Percentiles rank a stretch among this genome's conserved stretches.
phyloP scores from a whole-genome alignment of 495 filamentous ascomycete genomes.

The Aspergillus affinis region DNA sequence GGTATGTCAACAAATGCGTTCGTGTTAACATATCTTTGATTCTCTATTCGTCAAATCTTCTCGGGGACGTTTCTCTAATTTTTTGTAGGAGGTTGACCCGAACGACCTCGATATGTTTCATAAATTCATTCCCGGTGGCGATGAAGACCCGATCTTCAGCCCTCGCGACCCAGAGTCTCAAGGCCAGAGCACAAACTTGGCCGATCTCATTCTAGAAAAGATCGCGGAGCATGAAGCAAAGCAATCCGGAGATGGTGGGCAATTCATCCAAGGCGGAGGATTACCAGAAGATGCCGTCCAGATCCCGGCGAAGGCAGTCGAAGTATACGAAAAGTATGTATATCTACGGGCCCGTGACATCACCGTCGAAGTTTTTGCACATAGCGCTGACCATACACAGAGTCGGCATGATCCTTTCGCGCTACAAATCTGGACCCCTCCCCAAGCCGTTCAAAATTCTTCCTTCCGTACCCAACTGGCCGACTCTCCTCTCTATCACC shows the following conservation, averaged over 20 bases:
- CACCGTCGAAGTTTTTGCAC: background rate
- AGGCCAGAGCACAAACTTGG: slow-evolving; percentile 71
- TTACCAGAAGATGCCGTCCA: slow-evolving; percentile 76
- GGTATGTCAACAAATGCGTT: slow-evolving; percentile 34
- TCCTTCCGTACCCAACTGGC: slow-evolving; percentile 86
- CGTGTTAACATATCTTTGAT: background rate
- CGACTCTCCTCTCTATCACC: slow-evolving; percentile 79
- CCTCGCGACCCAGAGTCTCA: slow-evolving; percentile 46
- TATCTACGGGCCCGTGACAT: background rate
- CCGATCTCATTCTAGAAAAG: slow-evolving; percentile 88
- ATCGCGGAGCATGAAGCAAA: slow-evolving; percentile 89
- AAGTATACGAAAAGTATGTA: slow-evolving; percentile 85
- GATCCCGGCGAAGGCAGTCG: slow-evolving; percentile 85
- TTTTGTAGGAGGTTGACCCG: slow-evolving; percentile 73
- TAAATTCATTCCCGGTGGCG: slow-evolving; percentile 71
- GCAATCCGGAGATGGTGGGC: slow-evolving; percentile 41
- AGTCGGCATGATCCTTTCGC: slow-evolving; percentile 82
- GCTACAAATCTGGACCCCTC: slow-evolving; percentile 91
- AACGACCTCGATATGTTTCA: slow-evolving; percentile 87
- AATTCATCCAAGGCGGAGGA: slow-evolving; percentile 48
- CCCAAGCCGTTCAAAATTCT: slow-evolving; percentile 98
- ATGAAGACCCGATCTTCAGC: slow-evolving; percentile 49
- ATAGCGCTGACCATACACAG: slow-evolving; percentile 40
- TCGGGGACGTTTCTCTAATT: slow-evolving; percentile 15
- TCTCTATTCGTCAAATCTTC: slow-evolving; percentile 3